Conservation (phyloP, 192 early-diverging fungal species). For the Backusella macrospora region DNA sequence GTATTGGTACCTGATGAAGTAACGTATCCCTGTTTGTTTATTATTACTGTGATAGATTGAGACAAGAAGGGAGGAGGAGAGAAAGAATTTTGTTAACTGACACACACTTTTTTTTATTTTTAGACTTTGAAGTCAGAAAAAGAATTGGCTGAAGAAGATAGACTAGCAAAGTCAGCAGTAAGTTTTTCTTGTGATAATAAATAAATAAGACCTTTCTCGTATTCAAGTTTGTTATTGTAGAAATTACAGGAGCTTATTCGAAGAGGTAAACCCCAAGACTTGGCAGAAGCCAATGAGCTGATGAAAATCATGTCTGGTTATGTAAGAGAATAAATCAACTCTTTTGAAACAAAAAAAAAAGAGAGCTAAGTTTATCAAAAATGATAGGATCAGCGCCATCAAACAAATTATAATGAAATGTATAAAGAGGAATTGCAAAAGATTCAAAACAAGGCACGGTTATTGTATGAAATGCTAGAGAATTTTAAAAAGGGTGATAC, state of each 20-base stretch:
- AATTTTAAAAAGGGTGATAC: conserved; percentile 62
- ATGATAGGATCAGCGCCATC: conserved; percentile 52
- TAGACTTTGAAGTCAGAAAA: conserved; percentile 84
- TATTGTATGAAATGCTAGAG: conserved; percentile 83
- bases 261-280: conserved; percentile 85
- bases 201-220: not conserved
- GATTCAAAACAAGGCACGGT: conserved; percentile 76
- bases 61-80: too few species aligned
- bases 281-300: conserved; percentile 93
- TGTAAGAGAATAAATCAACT: conserved; percentile 44
- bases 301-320: conserved; percentile 99
- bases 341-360: not conserved
- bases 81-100: not conserved
- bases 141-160: conserved; percentile 93
- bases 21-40: not conserved
- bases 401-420: conserved; percentile 87
- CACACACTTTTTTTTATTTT: not conserved
- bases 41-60: not conserved
- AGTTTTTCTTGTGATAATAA: conserved; percentile 7
- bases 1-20: conserved; percentile 61
- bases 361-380: not conserved
- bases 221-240: conserved; percentile 32
- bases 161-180: conserved; percentile 79
- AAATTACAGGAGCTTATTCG: conserved; percentile 97
- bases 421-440: conserved; percentile 80